Conservation (phyloP, 805 yeast species). For the Ogataea angusta region DNA sequence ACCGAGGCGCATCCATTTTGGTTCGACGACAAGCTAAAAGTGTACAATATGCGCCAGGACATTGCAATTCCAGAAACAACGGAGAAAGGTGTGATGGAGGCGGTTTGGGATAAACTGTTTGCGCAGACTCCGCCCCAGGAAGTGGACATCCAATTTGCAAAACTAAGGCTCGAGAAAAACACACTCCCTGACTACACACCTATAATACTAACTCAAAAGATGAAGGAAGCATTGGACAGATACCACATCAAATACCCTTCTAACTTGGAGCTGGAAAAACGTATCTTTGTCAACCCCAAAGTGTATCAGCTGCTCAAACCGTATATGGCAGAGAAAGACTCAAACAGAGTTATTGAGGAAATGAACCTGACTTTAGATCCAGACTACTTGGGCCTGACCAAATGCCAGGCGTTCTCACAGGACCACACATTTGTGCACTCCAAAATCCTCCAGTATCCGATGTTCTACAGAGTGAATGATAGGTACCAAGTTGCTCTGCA, state of each 20-base stretch:
- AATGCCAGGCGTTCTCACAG: conserved; percentile 10
- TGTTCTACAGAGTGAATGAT: conserved; percentile 45
- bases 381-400: conserved; percentile 22
- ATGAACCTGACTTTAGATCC: conserved; percentile 6
- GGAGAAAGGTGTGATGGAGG: conserved; percentile 1
- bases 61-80: conserved; percentile 21
- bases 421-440: conserved; percentile 32
- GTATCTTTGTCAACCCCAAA: conserved; percentile 7
- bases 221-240: conserved; percentile 1
- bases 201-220: conserved; percentile 2
- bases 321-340: background rate
- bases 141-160: conserved; percentile 12
- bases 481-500: conserved; percentile 38
- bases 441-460: conserved; percentile 33
- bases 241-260: conserved; percentile 2
- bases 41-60: conserved; percentile 21
- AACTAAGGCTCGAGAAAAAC: conserved; percentile 10
- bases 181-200: conserved; percentile 7
- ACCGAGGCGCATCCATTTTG: conserved; percentile 94
- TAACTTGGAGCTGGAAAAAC: conserved; percentile 1
- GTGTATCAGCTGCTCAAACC: conserved; percentile 14
- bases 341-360: background rate
- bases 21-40: conserved; percentile 42
- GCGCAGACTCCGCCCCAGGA: conserved; percentile 1
- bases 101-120: conserved; percentile 1